Base-by-base conservation (phyloP, 495 filamentous ascomycete species). In the Pseudoneurospora amorphoporcata region DNA sequence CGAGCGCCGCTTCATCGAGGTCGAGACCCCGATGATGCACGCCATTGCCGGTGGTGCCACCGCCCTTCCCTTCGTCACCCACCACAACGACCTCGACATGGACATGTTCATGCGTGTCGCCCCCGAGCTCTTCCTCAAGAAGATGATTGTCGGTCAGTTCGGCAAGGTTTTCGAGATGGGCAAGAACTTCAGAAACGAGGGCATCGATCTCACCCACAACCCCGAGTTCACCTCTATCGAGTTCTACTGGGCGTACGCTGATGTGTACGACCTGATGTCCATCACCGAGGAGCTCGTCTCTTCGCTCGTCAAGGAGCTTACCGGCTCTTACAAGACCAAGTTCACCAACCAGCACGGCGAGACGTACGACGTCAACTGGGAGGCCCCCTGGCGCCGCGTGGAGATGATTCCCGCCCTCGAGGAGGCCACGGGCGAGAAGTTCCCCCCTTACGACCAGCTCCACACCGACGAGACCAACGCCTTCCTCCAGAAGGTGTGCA, bases 21-120 rank as follows among this genome's bases (percentile, higher is more conserved):
- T 98, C n/a, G 92, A 98, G 83, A 98, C 95, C 2, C 96, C 96
- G 9, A 97, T 98, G 89, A 92, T 99, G 90, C 96, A 97, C 78
- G 88, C 92, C 72, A 95, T 97, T 79, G 94, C 95, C 38, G 95
- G 95, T 77, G 95, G 95, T 73, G 95, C 95, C 23, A 98, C 96
- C 8, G 95, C 95, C 39, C 94, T 94, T 86, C 95, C 95, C 16
- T 99, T 98, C 82, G 85, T 91, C 72, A 98, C 95, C 3, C 91
- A 95, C 80, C 94, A 97, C 84, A 98, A 98, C 82, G 95, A 98
- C 12, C 87, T 94, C 23, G 88, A 97, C 81, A 92, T 94, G 88
- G 91, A 97, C 75, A 88, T 98, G 78, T 98, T 92, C 84, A 92
- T 99, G 89, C 88, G 81, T 43, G 74, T 98, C 74, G 96, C 95